Evolutionary conservation across 805 yeast genomes (phyloP).

Genomic region (Ogataea pignaliae): DNA sequence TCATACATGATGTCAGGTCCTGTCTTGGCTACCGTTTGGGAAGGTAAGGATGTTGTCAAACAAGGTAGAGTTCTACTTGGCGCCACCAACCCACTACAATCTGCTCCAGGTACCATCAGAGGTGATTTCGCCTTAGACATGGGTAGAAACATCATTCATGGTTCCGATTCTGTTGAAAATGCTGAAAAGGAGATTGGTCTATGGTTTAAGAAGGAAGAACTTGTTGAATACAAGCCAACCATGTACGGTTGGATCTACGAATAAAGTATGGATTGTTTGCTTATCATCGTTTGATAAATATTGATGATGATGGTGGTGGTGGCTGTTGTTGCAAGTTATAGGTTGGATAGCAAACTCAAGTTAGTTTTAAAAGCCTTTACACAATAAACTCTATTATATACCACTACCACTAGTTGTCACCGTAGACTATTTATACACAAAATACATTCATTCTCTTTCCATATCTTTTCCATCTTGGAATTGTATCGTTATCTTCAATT

Average conservation of each 20-base stretch:
- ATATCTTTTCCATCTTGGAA: no score
- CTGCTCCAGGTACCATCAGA: conserved; percentile 99
- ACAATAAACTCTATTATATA: no score
- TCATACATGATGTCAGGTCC: conserved; percentile 98
- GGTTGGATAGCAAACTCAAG: no score
- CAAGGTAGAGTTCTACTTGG: conserved; percentile 97
- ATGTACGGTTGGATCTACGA: conserved; percentile 90
- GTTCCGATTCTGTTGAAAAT: conserved; percentile 98
- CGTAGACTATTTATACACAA: no score
- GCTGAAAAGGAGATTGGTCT: conserved; percentile 93
- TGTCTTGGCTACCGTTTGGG: conserved; percentile 98
- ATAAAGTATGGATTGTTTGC: conserved; percentile 35
- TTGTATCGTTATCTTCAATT: no score
- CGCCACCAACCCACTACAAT: conserved; percentile 96
- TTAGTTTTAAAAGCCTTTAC: no score
- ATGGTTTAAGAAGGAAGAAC: conserved; percentile 98
- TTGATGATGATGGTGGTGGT: no score
- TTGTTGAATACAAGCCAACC: conserved; percentile 87
- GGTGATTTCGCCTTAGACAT: conserved; percentile 98
- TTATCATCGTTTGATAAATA: no score
- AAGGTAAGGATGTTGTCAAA: conserved; percentile 99
- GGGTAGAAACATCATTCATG: conserved; percentile 99
- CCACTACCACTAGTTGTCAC: no score
- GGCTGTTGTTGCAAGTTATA: no score
- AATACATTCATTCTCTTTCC: no score